Evolutionary conservation across 2,329 filamentous ascomycete genomes (phyloP), one percentile per base, ranked within the genome.

Genomic region (Scedosporium minutisporum): DNA sequence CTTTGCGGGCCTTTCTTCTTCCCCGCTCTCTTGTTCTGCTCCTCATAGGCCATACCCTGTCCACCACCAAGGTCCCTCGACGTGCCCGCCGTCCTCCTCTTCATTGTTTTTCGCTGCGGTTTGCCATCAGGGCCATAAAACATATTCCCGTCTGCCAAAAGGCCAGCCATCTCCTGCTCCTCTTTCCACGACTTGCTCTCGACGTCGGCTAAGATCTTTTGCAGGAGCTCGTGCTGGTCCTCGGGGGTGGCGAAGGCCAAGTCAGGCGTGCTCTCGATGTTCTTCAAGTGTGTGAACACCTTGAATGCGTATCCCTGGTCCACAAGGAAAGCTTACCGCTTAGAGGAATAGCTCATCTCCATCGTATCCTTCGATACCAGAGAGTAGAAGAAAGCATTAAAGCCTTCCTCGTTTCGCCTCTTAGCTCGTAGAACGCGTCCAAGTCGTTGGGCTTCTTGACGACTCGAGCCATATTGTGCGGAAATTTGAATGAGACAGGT

Each of bases 301-400:
- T 97, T 97, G 82, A 99, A 99, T 0, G 95, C 93, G 72, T 99
- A 99, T 9, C 95, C 95, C 75, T 99, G 95, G 67, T 99, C 95
- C 25, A 99, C 93, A 1, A 99, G 81, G 78, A 99, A 99, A 0
- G 95, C 93, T 75, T 99, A 95, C 9, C 95, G 85, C 75, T 97
- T 97, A 3, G 92, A 93, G 0, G 93, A 97, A 74, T 96, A 99
- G 72, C 87, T 95, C 93, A 99, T 97, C 74, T 99, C 95, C 65
- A 93, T 88, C 0, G 95, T 99, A 72, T 99, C 95, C 73, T 97
- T 97, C 4, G 91, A 96, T 3, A 99, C 95, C 0, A 99, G 83
- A 0, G 91, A 96, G 77, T 99, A 99, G 79, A 99, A 99, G 75
- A 97, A 99, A 0, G 95, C 95, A 71, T 99, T 99, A 75, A 99